Percentiles rank a stretch among this genome's conserved stretches.
Evolutionary conservation across 495 filamentous ascomycete species (phyloP).

Genomic region (Penicillium crystallinum): DNA sequence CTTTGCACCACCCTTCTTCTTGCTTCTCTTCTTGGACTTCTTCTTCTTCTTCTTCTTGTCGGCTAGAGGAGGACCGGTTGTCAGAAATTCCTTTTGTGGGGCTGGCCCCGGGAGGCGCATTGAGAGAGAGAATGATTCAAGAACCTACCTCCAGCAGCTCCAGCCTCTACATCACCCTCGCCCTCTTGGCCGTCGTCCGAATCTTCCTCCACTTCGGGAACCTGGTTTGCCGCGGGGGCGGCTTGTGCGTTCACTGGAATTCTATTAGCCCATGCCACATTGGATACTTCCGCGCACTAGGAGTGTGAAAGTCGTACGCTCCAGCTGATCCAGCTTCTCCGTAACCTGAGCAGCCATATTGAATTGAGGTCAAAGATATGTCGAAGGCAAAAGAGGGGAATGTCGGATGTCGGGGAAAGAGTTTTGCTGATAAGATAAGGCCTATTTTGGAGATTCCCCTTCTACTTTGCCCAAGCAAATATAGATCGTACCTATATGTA

Average conservation of each 20-base stretch:
- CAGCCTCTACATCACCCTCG: constrained; percentile 34
- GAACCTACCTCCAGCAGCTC: constrained; percentile 40
- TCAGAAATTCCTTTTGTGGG: constrained; percentile 1
- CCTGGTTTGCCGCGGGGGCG: constrained; percentile 34
- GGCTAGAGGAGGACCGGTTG: constrained; percentile 23
- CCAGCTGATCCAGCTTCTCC: constrained; percentile 49
- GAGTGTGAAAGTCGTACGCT: constrained; percentile 32
- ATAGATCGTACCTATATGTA: too few relatives aligned
- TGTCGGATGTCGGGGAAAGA: constrained; percentile 23
- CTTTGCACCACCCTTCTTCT: constrained; percentile 61
- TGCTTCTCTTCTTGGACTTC: constrained; percentile 71
- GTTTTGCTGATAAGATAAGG: constrained; percentile 29
- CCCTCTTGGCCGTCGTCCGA: constrained; percentile 60
- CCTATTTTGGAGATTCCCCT: background rate
- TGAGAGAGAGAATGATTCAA: background rate
- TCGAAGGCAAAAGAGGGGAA: constrained; percentile 19
- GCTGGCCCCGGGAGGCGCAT: constrained; percentile 1
- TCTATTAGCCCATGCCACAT: constrained; percentile 18
- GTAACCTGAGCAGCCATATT: constrained; percentile 52
- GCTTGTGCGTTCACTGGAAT: constrained; percentile 44
- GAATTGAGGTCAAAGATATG: constrained; percentile 2
- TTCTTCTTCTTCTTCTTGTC: constrained; percentile 84
- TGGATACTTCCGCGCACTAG: background rate
- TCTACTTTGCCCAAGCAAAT: too few relatives aligned
- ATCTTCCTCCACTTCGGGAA: constrained; percentile 55